A percentile compares a stretch with the other conserved stretches of the same genome.
phyloP scores from a whole-genome alignment of 768 basidiomycete species.

The Favolaschia claudopus region DNA sequence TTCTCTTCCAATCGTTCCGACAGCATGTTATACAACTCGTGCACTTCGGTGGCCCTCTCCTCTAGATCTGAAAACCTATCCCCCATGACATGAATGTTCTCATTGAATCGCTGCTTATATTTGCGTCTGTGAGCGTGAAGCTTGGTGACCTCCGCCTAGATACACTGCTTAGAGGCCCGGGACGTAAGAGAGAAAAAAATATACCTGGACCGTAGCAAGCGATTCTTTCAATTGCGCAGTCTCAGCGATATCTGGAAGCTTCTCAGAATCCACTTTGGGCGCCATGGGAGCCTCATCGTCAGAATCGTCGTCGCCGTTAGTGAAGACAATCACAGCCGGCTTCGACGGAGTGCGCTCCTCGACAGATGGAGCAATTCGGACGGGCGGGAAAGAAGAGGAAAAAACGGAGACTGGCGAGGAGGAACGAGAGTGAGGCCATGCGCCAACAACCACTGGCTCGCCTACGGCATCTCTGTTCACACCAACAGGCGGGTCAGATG shows the following conservation, averaged over 20 bases:
- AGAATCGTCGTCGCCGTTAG: slow-evolving; percentile 29
- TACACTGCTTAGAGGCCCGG: slow-evolving; percentile 3
- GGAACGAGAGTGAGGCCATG: slow-evolving; percentile 49
- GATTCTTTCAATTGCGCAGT: slow-evolving; percentile 18
- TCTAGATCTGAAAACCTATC: slow-evolving; percentile 50
- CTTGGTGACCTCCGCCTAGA: slow-evolving; percentile 44
- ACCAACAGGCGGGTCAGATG: slow-evolving; percentile 5
- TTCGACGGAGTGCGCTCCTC: slow-evolving; percentile 24
- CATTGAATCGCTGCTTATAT: slow-evolving; percentile 51
- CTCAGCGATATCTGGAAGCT: slow-evolving; percentile 10
- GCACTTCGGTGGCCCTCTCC: slow-evolving; percentile 46
- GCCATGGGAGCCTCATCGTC: slow-evolving; percentile 2
- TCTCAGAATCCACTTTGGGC: neutral
- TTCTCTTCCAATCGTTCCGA: slow-evolving; percentile 45
- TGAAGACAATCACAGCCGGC: slow-evolving; percentile 20
- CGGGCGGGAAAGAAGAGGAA: slow-evolving; percentile 18
- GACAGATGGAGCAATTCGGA: slow-evolving; percentile 4
- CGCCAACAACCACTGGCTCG: slow-evolving; percentile 51
- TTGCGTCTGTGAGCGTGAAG: slow-evolving; percentile 49
- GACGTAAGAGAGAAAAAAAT: neutral
- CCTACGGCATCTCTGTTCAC: slow-evolving; percentile 17
- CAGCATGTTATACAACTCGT: slow-evolving; percentile 43
- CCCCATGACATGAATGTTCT: slow-evolving; percentile 46
- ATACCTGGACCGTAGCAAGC: slow-evolving; percentile 26
- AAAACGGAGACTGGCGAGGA: slow-evolving; percentile 37